Conservation (phyloP, 2,329 filamentous ascomycete species). For the Microsporum ferrugineum region DNA sequence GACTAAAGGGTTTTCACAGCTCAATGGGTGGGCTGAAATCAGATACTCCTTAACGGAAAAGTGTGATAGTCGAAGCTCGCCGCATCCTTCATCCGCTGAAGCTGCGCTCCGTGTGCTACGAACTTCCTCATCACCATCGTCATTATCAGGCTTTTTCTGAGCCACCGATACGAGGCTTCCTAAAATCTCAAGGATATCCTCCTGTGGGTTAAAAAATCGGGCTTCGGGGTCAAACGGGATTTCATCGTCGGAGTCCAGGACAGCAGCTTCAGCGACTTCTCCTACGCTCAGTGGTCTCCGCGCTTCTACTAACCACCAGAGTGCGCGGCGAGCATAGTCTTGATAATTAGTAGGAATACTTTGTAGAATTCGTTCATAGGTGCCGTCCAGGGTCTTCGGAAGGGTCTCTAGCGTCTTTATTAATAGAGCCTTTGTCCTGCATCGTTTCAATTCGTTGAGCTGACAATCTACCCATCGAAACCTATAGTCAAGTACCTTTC, state of each 20-base stretch:
- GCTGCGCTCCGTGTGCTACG: neutral
- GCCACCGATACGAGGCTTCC: neutral
- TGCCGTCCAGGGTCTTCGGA: constrained; percentile 19
- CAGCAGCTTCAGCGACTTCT: neutral
- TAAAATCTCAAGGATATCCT: neutral
- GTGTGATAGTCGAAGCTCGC: neutral
- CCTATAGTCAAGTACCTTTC: constrained; percentile 11
- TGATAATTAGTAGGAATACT: constrained; percentile 10
- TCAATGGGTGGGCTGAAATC: neutral
- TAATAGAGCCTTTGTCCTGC: constrained; percentile 9
- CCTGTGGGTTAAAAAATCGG: neutral
- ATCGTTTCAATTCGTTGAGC: constrained; percentile 17
- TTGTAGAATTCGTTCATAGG: constrained; percentile 17
- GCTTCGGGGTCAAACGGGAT: neutral
- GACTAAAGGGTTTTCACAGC: neutral
- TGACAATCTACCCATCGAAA: constrained; percentile 22
- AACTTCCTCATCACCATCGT: neutral
- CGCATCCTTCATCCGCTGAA: neutral
- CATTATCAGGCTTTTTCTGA: neutral
- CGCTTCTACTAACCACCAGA: neutral
- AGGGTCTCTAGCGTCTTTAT: constrained; percentile 12
- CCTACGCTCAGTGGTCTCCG: neutral
- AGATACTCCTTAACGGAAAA: neutral
- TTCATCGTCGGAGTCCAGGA: neutral
- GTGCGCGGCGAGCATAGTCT: neutral